These are phyloP conservation scores for Entophlyctis luteolus DNA, from an alignment of 192 early-diverging fungal species.

Conservation along the genomic window DNA sequence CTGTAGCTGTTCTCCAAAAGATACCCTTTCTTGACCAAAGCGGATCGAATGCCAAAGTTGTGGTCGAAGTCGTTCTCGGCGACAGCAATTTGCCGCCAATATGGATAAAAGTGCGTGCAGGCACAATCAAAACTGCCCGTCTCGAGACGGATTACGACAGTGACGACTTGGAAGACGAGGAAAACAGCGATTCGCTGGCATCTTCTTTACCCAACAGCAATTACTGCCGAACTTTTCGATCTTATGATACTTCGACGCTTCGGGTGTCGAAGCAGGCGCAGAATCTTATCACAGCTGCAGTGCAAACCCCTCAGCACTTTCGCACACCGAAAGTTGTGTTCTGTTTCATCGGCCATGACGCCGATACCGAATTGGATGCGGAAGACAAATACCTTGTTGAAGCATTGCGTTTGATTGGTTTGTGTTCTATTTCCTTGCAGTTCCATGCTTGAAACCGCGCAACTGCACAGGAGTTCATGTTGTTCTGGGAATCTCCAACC, in stretches of 20 bases:
- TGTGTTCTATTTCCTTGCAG: not conserved
- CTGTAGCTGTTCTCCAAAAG: constrained; percentile 17
- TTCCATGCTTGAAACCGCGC: too few species aligned
- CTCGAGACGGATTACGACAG: constrained; percentile 28
- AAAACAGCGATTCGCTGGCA: not conserved
- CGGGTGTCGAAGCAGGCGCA: constrained; percentile 37
- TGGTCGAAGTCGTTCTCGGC: constrained; percentile 38
- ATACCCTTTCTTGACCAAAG: not conserved
- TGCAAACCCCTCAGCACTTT: constrained; percentile 37
- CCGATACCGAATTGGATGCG: constrained; percentile 5
- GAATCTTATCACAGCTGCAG: constrained; percentile 29
- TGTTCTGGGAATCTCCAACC: not conserved
- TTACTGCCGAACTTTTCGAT: not conserved
- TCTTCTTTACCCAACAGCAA: not conserved
- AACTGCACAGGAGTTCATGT: constrained; percentile 6
- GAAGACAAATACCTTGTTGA: constrained; percentile 21
- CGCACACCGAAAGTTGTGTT: constrained; percentile 36
- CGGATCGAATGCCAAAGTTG: not conserved
- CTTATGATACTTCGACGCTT: not conserved
- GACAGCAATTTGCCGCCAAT: constrained; percentile 14
- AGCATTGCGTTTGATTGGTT: constrained; percentile 25
- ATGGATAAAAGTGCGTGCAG: constrained; percentile 51
- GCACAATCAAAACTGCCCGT: constrained; percentile 8
- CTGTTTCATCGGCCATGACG: constrained; percentile 31
- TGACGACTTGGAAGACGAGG: constrained; percentile 3